phyloP scores from a whole-genome alignment of 441 rosid genomes.

The Euphorbia celastroides region DNA sequence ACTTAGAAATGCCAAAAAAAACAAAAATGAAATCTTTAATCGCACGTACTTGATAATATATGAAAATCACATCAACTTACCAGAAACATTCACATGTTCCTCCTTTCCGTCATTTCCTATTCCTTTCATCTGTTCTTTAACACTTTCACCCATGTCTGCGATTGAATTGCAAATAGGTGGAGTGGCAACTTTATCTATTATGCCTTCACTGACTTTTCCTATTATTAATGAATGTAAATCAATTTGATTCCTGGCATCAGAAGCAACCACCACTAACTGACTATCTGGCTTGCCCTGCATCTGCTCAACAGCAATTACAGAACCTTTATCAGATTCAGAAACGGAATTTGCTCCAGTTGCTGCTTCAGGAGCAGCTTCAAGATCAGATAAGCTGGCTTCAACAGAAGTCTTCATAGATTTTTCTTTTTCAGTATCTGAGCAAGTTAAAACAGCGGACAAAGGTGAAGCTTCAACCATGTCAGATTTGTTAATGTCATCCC shows the following conservation, averaged over 20 bases:
- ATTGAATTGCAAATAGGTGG: constrained; percentile 29
- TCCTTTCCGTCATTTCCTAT: constrained; percentile 33
- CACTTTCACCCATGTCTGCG: constrained; percentile 27
- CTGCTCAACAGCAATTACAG: constrained; percentile 23
- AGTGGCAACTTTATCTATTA: constrained; percentile 25
- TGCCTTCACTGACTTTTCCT: constrained; percentile 24
- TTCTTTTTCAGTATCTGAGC: constrained; percentile 26
- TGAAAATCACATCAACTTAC: constrained; percentile 29
- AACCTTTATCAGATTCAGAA: constrained; percentile 24
- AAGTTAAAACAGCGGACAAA: constrained; percentile 19
- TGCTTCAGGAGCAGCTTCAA: constrained; percentile 26
- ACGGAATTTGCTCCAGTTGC: constrained; percentile 24
- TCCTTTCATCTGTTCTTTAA: constrained; percentile 16
- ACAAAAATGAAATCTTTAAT: neutral
- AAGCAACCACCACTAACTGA: constrained; percentile 25
- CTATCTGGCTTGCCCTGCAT: constrained; percentile 22
- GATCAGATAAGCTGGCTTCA: constrained; percentile 28
- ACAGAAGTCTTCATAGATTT: constrained; percentile 14
- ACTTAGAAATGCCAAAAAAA: neutral
- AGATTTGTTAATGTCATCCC: constrained; percentile 15
- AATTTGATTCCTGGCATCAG: constrained; percentile 28
- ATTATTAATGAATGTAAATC: constrained; percentile 23
- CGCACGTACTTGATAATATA: neutral
- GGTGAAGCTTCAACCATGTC: constrained; percentile 31
- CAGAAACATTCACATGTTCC: constrained; percentile 35